Evolutionary conservation across 257 asterid genomes (phyloP), one percentile per base, ranked within the genome.

Genomic region (Solanum pinnatisectum): DNA sequence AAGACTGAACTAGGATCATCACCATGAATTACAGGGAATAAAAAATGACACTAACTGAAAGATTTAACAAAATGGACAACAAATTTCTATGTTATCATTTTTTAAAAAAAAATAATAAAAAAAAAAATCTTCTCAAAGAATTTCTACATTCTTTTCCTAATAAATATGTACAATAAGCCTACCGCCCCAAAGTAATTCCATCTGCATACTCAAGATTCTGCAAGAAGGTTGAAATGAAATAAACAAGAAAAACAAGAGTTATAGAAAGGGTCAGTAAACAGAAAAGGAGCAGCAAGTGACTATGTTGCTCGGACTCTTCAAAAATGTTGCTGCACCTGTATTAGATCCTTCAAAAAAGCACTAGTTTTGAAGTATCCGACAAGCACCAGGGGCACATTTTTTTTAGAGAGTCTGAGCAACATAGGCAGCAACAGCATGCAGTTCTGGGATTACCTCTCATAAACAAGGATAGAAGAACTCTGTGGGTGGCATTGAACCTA

Each of bases 131-230:
- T 35, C 33, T 70, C 22, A 68, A 87, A 79, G 84, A 35, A 87
- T 87, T 70, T 74, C 71, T 52, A 78, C 90, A 86, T 81, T 86
- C 56, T 72, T 52, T 59, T 86, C 78, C 86, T 84, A 79, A 39
- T 44, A 85, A 87, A 90, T 90, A 92, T 89, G 87, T 88, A 90
- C 93, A 90, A 84, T 86, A 86, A 52, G 74, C 86, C 84, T 84
- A 89, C 90, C 9, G 42, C 44, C 20, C 86, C 86, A 32, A 82
- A 52, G 86, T 65, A 33, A 82, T 59, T 87, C 44, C 42, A 88
- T 81, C 73, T 87, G 87, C 88, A 60, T 40, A 35, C 52, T 85
- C 88, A 90, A 56, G 83, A 49, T 89, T 86, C 92, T 86, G 88
- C 92, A 67, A 88, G 65, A 86, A 88, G 83, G 84, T 79, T 65